Evolutionary conservation across 2,329 filamentous ascomycete genomes (phyloP).

Genomic region (Dactylellina cionopaga): DNA sequence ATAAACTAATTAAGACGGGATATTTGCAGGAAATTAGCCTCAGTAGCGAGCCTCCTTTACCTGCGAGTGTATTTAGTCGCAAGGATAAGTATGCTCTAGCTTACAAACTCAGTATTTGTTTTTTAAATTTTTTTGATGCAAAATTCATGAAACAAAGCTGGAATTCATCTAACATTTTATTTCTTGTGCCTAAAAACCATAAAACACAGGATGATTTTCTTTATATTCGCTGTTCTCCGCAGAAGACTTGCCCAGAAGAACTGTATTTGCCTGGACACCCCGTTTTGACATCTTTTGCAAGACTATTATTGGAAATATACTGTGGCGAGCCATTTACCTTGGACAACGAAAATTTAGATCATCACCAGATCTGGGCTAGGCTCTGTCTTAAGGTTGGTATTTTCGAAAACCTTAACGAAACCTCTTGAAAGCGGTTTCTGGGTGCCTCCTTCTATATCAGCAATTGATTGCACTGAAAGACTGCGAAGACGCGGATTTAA

Average conservation of each 20-base stretch:
- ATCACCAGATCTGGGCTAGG: neutral
- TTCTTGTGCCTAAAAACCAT: neutral
- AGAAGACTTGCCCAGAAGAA: neutral
- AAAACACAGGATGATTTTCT: slow-evolving; percentile 1
- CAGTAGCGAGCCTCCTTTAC: neutral
- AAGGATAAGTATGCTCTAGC: neutral
- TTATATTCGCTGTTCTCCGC: neutral
- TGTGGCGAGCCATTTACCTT: neutral
- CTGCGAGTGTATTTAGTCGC: neutral
- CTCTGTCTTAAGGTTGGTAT: neutral
- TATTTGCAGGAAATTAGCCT: neutral
- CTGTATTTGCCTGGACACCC: neutral
- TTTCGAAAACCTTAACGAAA: neutral
- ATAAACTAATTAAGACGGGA: neutral
- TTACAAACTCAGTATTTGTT: neutral
- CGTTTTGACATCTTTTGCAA: slow-evolving; percentile 5
- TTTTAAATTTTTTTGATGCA: slow-evolving; percentile 14
- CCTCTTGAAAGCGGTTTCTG: neutral
- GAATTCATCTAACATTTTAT: neutral
- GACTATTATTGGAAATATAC: neutral
- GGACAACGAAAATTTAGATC: neutral
- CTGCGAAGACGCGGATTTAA: neutral
- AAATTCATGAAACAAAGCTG: slow-evolving; percentile 7
- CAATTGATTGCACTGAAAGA: neutral
- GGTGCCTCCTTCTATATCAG: neutral